These are phyloP conservation scores for Yarrowia divulgata DNA, from an alignment of 805 yeast species.

Conservation along the genomic window DNA sequence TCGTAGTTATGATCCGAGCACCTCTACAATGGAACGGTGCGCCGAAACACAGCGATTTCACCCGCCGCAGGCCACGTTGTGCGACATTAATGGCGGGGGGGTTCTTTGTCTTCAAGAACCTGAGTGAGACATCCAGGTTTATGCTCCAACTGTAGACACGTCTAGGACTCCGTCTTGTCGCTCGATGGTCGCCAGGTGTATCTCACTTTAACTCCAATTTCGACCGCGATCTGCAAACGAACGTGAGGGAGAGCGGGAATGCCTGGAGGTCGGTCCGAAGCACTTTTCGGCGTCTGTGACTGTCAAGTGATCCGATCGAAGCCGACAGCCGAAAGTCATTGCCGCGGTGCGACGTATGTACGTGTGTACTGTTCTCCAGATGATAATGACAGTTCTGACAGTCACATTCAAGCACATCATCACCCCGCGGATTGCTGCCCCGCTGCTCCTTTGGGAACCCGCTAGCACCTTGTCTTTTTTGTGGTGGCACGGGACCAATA, in stretches of 20 bases:
- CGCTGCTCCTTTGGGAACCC: constrained; percentile 1
- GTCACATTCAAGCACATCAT: too few species aligned
- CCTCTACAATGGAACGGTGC: not conserved
- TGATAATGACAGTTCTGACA: too few species aligned
- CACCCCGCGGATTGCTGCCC: not conserved
- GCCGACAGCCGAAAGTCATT: constrained; percentile 9
- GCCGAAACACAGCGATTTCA: not conserved
- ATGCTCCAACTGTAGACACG: not conserved
- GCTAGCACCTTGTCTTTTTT: not conserved
- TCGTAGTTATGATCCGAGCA: not conserved
- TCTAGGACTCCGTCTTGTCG: constrained; percentile 3
- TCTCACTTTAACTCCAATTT: constrained; percentile 17
- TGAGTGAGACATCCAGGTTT: not conserved
- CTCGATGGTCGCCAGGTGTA: constrained; percentile 5
- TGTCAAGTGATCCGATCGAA: too few species aligned
- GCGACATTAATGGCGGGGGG: constrained; percentile 2
- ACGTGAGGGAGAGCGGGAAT: constrained; percentile 14
- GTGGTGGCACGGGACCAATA: constrained; percentile 22
- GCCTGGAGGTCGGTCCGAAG: constrained; percentile 13
- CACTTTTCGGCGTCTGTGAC: not conserved
- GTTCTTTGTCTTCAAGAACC: not conserved
- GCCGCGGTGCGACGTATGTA: too few species aligned
- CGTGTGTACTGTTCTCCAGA: too few species aligned
- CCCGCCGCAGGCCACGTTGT: not conserved
- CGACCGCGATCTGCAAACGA: constrained; percentile 16